phyloP scores from a whole-genome alignment of 768 basidiomycete species.

The Termitomyces titanicus region DNA sequence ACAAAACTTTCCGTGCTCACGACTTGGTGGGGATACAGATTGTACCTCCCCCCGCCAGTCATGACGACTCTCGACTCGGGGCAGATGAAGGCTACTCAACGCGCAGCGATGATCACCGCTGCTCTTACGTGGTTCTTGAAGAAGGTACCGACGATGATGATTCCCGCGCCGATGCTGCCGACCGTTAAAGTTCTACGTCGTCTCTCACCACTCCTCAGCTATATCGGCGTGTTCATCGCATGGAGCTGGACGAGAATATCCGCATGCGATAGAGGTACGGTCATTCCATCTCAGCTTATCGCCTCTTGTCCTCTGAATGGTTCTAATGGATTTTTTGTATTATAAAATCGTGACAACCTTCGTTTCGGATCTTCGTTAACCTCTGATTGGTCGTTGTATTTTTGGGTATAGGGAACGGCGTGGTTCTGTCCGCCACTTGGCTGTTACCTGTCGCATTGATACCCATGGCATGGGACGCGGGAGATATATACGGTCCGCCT shows the following conservation, averaged over 20 bases:
- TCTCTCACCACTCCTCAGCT: slow-evolving; percentile 62
- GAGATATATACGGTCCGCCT: slow-evolving; percentile 32
- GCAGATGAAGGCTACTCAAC: slow-evolving; percentile 65
- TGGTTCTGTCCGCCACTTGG: slow-evolving; percentile 84
- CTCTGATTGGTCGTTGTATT: neutral
- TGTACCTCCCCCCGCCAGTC: slow-evolving; percentile 76
- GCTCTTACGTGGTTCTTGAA: slow-evolving; percentile 71
- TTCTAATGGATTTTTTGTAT: neutral
- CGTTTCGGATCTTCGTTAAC: neutral
- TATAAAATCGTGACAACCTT: neutral
- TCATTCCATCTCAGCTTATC: neutral
- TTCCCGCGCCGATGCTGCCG: slow-evolving; percentile 60
- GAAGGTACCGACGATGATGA: slow-evolving; percentile 53
- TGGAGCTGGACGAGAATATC: slow-evolving; percentile 76
- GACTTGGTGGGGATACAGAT: slow-evolving; percentile 78
- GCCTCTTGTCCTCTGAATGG: neutral
- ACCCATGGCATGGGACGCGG: slow-evolving; percentile 71
- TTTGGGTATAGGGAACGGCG: slow-evolving; percentile 56
- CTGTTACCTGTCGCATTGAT: slow-evolving; percentile 71
- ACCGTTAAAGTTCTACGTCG: slow-evolving; percentile 57
- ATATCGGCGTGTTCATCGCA: slow-evolving; percentile 72
- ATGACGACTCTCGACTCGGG: slow-evolving; percentile 59
- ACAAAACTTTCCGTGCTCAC: slow-evolving; percentile 72
- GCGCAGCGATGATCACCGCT: slow-evolving; percentile 70
- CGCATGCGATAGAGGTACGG: slow-evolving; percentile 61